phyloP scores from a whole-genome alignment of 805 yeast genomes.

The Hanseniaspora valbyensis region DNA sequence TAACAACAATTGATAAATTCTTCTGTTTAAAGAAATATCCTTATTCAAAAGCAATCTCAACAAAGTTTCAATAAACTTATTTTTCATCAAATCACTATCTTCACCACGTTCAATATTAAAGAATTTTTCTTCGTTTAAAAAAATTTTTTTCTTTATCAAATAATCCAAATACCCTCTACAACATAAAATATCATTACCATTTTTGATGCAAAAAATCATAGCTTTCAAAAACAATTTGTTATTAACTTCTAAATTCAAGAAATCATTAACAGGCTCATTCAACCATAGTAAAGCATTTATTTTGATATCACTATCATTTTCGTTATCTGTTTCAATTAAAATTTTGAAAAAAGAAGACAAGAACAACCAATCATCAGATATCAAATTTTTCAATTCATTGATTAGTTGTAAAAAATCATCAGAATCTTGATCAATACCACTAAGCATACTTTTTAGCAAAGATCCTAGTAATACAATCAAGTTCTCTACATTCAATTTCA shows the following conservation, averaged over 20 bases:
- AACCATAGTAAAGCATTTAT: constrained; percentile 75
- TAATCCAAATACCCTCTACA: constrained; percentile 57
- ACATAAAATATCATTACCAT: constrained; percentile 55
- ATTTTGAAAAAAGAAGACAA: constrained; percentile 76
- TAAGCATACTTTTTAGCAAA: constrained; percentile 58
- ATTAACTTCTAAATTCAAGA: constrained; percentile 23
- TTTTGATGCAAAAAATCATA: constrained; percentile 51
- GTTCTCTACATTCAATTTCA: constrained; percentile 39
- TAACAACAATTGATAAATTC: constrained; percentile 83
- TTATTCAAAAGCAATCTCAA: constrained; percentile 59
- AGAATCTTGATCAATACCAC: constrained; percentile 88
- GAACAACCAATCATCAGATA: constrained; percentile 61
- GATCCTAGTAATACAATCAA: constrained; percentile 56
- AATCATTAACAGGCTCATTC: not conserved
- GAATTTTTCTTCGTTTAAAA: constrained; percentile 41
- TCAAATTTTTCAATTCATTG: constrained; percentile 44
- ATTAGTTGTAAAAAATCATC: constrained; percentile 59
- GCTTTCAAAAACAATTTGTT: constrained; percentile 45
- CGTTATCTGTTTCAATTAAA: constrained; percentile 67
- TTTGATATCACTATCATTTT: constrained; percentile 33
- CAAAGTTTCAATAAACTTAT: constrained; percentile 51
- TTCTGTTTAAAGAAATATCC: constrained; percentile 89
- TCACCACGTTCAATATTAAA: too few relatives aligned
- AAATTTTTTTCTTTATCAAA: constrained; percentile 39
- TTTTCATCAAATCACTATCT: not conserved